phyloP scores from a whole-genome alignment of 495 filamentous ascomycete species.

The Antarctomyces pellizariae region DNA sequence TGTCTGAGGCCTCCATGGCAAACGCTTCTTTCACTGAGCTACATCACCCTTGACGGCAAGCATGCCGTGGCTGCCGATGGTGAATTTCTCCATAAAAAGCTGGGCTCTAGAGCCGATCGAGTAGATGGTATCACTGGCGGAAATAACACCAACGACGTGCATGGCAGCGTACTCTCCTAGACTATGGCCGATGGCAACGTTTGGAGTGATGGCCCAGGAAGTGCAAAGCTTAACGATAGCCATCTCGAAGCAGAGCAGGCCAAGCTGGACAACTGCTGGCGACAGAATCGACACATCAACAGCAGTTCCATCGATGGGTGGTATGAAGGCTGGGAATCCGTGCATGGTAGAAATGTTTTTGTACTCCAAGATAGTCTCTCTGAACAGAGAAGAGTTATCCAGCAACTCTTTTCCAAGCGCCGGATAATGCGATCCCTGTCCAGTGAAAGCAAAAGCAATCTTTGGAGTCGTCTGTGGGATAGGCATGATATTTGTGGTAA shows the following conservation, averaged over 20 bases:
- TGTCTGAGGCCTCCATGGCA: slow-evolving; percentile 10
- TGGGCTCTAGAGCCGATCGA: slow-evolving; percentile 58
- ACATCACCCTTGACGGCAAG: slow-evolving; percentile 28
- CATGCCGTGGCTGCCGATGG: slow-evolving; percentile 46
- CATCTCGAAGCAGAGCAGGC: slow-evolving; percentile 61
- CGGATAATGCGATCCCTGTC: slow-evolving; percentile 40
- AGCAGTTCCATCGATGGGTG: slow-evolving; percentile 40
- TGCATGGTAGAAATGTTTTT: slow-evolving; percentile 43
- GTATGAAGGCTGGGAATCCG: slow-evolving; percentile 42
- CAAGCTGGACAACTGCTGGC: slow-evolving; percentile 57
- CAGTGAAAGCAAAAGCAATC: slow-evolving; percentile 48
- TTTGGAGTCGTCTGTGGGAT: slow-evolving; percentile 14
- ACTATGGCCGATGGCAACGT: slow-evolving; percentile 68
- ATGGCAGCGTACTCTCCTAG: slow-evolving; percentile 74
- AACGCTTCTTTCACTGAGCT: slow-evolving; percentile 18
- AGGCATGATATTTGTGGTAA: slow-evolving; percentile 23
- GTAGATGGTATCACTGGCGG: slow-evolving; percentile 55
- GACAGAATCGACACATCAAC: slow-evolving; percentile 33
- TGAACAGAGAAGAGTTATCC: slow-evolving; percentile 40
- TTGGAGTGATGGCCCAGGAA: slow-evolving; percentile 54
- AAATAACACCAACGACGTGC: slow-evolving; percentile 56
- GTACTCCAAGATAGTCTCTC: slow-evolving; percentile 41
- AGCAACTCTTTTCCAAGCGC: slow-evolving; percentile 55
- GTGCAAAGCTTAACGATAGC: slow-evolving; percentile 61
- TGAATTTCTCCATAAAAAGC: slow-evolving; percentile 51